Evolutionary conservation across 2,329 filamentous ascomycete species (phyloP).

Genomic region (Xylaria sp.): DNA sequence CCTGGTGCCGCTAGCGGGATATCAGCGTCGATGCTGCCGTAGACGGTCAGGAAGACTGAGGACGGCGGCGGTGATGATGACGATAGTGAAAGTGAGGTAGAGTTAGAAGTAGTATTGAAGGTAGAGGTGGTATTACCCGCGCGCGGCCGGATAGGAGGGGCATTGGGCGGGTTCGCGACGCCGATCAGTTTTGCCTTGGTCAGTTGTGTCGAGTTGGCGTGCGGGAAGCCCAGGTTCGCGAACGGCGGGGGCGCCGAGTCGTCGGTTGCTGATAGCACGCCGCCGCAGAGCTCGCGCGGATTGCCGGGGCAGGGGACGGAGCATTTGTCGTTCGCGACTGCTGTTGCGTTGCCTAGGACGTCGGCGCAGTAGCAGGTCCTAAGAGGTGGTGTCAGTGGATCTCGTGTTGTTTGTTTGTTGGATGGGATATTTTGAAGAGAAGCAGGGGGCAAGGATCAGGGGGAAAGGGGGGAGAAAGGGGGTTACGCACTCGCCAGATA

Average conservation of each 20-base stretch:
- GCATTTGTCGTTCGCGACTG: slow-evolving; percentile 52
- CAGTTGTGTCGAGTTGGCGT: slow-evolving; percentile 11
- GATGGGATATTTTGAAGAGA: background rate
- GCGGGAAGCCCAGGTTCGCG: slow-evolving; percentile 18
- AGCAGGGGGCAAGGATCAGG: background rate
- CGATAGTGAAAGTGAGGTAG: slow-evolving; percentile 21
- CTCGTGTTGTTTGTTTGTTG: background rate
- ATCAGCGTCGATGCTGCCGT: slow-evolving; percentile 52
- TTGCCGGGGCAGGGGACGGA: slow-evolving; percentile 57
- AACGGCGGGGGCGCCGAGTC: slow-evolving; percentile 1
- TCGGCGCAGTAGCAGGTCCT: slow-evolving; percentile 60
- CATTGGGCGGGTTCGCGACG: background rate
- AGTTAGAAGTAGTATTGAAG: slow-evolving; percentile 42
- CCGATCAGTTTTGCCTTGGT: background rate
- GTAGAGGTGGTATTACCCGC: slow-evolving; percentile 48
- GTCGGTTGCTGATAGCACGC: slow-evolving; percentile 42
- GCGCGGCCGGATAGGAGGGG: background rate
- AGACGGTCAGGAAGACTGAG: slow-evolving; percentile 56
- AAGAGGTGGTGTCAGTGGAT: slow-evolving; percentile 1
- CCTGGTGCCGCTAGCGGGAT: slow-evolving; percentile 51
- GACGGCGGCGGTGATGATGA: slow-evolving; percentile 29
- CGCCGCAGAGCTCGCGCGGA: slow-evolving; percentile 56
- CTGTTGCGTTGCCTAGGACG: slow-evolving; percentile 54
- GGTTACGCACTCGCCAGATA: slow-evolving; percentile 50
- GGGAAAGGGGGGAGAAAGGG: background rate